Conservation (phyloP, 2,329 filamentous ascomycete species). For the Polychaeton citri region DNA sequence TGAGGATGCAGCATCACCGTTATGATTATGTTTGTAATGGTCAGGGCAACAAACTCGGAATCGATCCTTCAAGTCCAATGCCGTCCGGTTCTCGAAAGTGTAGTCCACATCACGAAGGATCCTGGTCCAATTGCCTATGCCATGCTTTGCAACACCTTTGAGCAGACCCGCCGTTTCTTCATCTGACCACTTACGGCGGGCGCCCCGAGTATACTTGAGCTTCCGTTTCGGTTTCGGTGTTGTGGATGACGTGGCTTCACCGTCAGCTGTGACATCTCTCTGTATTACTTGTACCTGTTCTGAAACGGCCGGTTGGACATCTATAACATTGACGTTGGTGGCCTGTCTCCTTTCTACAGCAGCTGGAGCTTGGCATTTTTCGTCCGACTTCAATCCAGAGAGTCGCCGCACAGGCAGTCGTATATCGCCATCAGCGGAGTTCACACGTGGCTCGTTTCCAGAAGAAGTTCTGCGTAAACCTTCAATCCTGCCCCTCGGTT, state of each 20-base stretch:
- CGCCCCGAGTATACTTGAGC: slow-evolving; percentile 10
- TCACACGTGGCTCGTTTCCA: not conserved
- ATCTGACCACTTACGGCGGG: slow-evolving; percentile 45
- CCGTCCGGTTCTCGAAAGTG: slow-evolving; percentile 44
- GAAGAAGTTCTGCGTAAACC: too few species aligned
- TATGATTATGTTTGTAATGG: slow-evolving; percentile 7
- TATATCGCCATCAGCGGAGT: not conserved
- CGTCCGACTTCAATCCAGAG: not conserved
- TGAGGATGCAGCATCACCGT: not conserved
- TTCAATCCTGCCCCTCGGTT: slow-evolving; percentile 3
- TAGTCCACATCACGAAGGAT: slow-evolving; percentile 45
- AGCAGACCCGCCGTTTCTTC: slow-evolving; percentile 46
- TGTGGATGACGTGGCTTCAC: not conserved
- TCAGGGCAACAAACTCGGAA: slow-evolving; percentile 22
- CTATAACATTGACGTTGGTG: not conserved
- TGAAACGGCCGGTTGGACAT: not conserved
- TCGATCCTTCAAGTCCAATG: slow-evolving; percentile 50
- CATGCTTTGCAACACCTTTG: slow-evolving; percentile 45
- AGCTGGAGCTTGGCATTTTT: not conserved
- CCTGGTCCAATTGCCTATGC: slow-evolving; percentile 52
- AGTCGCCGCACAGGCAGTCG: not conserved
- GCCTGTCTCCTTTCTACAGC: not conserved
- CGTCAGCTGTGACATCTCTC: not conserved
- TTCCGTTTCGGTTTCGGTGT: not conserved
- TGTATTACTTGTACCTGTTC: too few species aligned